Base-by-base conservation (phyloP, 345 rosid species). In the Bruguiera gymnorhiza region DNA sequence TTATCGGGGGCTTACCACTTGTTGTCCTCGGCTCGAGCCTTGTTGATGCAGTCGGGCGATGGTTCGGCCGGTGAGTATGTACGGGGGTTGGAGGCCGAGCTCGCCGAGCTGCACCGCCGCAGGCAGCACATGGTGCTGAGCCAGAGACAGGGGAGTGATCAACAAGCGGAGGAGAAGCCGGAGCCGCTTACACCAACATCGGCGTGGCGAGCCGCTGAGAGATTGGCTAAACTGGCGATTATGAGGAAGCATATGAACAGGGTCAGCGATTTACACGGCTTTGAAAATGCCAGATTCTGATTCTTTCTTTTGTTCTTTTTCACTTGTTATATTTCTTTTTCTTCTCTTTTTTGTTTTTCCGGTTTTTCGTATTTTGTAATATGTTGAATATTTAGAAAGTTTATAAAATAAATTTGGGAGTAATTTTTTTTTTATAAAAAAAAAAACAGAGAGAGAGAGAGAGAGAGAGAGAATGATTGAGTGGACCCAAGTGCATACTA, bases 181-280 rank as follows among this genome's bases (percentile, higher is more conserved):
- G 98, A 93, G 86, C 77, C 76, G 62, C 82, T 88, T 6, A 93
- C 98, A 69, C 96, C 97, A 78, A 88, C 89, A 63, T 93, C 98
- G 76, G 97, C 91, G 29, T 93, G 98, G 98, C 78, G 88, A 78
- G 88, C 96, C 24, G 98, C 98, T 18, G 98, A 93, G 80, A 83
- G 82, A 69, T 83, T 93, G 82, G 98, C 98, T 71, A 88, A 90
- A 75, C 87, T 90, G 73, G 98, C 98, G 46, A 86, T 85, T 31
- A 84, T 82, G 96, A 90, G 91, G 77, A 93, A 90, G 75, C 90
- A 91, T 62, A 80, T 93, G 97, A 93, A 93, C 69, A 84, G 95
- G 75, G 96, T 93, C 66, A 87, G 98, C 73, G 98, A 93, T 70
- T 82, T 93, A 85, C 98, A 93, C 84, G 98, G 98, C 66, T 90